Base-by-base conservation (phyloP, 768 basidiomycete genomes). In the Pleurotus citrinopileatus region DNA sequence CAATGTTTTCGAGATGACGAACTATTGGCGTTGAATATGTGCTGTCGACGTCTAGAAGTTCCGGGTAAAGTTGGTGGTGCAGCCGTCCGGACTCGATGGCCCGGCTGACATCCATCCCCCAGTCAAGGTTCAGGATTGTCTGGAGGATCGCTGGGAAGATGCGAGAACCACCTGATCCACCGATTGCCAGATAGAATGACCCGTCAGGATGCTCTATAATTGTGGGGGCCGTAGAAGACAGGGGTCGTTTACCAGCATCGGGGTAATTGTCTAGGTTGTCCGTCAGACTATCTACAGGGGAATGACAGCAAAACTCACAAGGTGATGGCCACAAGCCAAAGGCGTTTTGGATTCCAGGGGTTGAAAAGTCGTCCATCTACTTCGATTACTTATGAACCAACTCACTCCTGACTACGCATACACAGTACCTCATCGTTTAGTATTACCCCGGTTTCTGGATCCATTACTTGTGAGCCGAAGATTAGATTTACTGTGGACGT, bases 331-430 rank as follows among this genome's bases (percentile, higher is more conserved):
- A 83, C 43, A 95, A 70, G 0, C 90, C 94, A 63, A 93, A 96
- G 2, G 75, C 82, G 60, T 97, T 96, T 4, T 91, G 81, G n/a
- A 70, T 67, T 2, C 89, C 93, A 1, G 94, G 95, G 0, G 75
- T 86, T 9, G 93, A 89, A 67, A 98, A 98, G 67, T 98, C 96
- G 58, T 94, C 91, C 89, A 93, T 91, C 81, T 86, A 52, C 23
- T 17, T n/a, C 3, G 6, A 20, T 19, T 25, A 37, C n/a, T 23
- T 43, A 9, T 8, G 3, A 37, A 5, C 2, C 17, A 4, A 19
- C 20, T 6, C 29, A 32, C 6, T 13, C 26, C 12, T 42, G n/a
- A 38, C n/a, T 38, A 20, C 13, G 40, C n/a, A n/a, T n/a, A 42
- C 7, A 42, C 53, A 69, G 60, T 60, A 80, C 84, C 75, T 96